Evolutionary conservation across 2,329 filamentous ascomycete genomes (phyloP), one percentile per base, ranked within the genome.

Genomic region (Trichoderma asperellum): DNA sequence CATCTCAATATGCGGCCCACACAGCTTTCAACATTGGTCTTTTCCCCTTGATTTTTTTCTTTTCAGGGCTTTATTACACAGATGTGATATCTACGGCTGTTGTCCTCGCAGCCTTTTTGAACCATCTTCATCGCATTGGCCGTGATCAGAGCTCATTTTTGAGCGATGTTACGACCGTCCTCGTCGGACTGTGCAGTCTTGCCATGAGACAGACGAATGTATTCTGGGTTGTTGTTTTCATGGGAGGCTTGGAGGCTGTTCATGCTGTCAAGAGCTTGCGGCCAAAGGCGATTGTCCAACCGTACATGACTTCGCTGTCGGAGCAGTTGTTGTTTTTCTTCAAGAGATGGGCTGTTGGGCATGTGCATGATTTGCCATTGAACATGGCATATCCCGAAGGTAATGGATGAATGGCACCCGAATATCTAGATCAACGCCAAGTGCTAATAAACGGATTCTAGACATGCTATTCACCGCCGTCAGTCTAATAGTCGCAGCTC

Each of bases 31-130:
- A 97, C 73, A 87, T 97, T 52, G 89, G 89, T 21, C 83, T 97
- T 0, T 97, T 98, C 71, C 96, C 96, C 0, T 88, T 94, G 0
- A 79, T 99, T 0, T 97, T 97, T 84, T 99, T 99, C 85, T 99
- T 99, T 80, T 96, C 93, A 0, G 94, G 89, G 0, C 83, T 99
- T 8, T 99, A 97, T 79, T 99, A 99, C 79, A 99, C 96, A 0
- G 96, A 99, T 78, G 87, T 97, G 2, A 85, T 92, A 62, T 96
- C 95, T 0, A 92, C 94, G 0, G 83, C 92, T 8, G 85, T 89
- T 1, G 92, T 97, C 0, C 81, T 97, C 10, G 77, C 88, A 2
- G 88, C 89, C 0, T 96, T 94, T 76, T 82, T 86, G 43, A 82
- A 86, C 68, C 86, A 87, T 71, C 78, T 89, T 5, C 71, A 76